Evolutionary conservation across 139 green algal genomes (phyloP), one percentile per base, ranked within the genome.

Genomic region (Coccomyxa sp.): DNA sequence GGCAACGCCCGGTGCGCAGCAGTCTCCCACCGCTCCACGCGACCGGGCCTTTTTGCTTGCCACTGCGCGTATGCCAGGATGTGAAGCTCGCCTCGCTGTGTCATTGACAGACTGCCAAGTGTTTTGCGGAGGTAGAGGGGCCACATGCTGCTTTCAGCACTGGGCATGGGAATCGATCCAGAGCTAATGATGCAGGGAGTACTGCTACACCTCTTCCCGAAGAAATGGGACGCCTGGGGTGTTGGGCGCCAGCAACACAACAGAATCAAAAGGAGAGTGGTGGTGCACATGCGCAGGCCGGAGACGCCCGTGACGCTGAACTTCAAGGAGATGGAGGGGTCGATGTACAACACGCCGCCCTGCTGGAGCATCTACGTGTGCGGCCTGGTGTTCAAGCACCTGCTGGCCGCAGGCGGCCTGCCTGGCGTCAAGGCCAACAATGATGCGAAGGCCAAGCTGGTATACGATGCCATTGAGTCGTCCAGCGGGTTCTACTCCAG

Each of bases 341-440:
- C 90, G 30, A 92, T 99, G 90, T 99, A 99, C 91, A 99, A 99
- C 93, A 99, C 97, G 0, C 97, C 97, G 3, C 96, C 97, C 59
- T 99, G 96, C 92, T 99, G 91, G 92, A 82, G 92, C 82, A 98
- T 98, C 86, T 99, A 99, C 91, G 93, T 99, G 13, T 98, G 95
- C 86, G 96, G 97, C 77, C 90, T 99, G 0, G 95, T 99, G 7
- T 99, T 99, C 87, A 87, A 94, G n/a, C 90, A 98, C 76, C 92
- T 99, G 76, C 78, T 98, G 0, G 58, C 58, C 17, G 67, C 85
- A 31, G 90, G 90, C 25, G 90, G 90, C 31, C 83, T 93, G 38
- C 18, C 82, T 23, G 88, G 85, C 0, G 80, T 87, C 45, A 16
- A 86, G 58, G 59, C 80, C 32, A 38, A 63, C 58, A 92, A 92